Conservation (phyloP, 2,329 filamentous ascomycete genomes). For the Lecanicillium sp. region DNA sequence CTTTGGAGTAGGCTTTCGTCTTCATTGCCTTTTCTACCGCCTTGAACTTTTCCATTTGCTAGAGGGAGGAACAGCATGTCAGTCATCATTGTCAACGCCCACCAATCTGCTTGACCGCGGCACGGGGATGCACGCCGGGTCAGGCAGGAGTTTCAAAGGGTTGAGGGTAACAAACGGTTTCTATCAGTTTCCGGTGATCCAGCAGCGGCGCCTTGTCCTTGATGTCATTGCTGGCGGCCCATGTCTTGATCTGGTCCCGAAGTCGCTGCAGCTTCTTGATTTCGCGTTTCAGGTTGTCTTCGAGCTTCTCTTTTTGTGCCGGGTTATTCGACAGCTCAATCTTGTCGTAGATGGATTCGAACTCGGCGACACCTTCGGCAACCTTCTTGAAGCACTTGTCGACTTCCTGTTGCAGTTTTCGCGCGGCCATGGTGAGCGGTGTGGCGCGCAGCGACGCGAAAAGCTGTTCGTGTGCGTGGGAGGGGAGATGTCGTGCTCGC, state of each 20-base stretch:
- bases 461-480: background rate
- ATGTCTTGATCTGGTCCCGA: conserved; percentile 99
- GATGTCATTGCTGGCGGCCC: conserved; percentile 97
- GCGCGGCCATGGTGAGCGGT: conserved; percentile 69
- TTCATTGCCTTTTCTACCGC: conserved; percentile 99
- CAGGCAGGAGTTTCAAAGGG: background rate
- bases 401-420: conserved; percentile 96
- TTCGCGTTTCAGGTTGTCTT: conserved; percentile 96
- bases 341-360: conserved; percentile 96
- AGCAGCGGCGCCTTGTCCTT: conserved; percentile 96
- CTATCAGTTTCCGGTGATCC: conserved; percentile 92
- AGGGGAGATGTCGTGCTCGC: conserved; percentile 2
- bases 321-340: conserved; percentile 87
- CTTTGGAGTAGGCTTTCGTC: conserved; percentile 98
- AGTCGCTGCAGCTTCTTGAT: conserved; percentile 99
- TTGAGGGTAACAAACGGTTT: conserved; percentile 64
- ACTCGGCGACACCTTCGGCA: conserved; percentile 82
- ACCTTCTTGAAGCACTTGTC: conserved; percentile 99
- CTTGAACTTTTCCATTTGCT: conserved; percentile 99
- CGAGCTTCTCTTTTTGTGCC: conserved; percentile 95
- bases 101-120: background rate
- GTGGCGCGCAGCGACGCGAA: conserved; percentile 2
- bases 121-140: background rate
- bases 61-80: conserved; percentile 22
- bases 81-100: too few species aligned